A percentile compares a stretch with the other conserved stretches of the same genome.
These are phyloP conservation scores for Podaxis carcinomalis DNA, from an alignment of 768 basidiomycete species.

Conservation along the genomic window DNA sequence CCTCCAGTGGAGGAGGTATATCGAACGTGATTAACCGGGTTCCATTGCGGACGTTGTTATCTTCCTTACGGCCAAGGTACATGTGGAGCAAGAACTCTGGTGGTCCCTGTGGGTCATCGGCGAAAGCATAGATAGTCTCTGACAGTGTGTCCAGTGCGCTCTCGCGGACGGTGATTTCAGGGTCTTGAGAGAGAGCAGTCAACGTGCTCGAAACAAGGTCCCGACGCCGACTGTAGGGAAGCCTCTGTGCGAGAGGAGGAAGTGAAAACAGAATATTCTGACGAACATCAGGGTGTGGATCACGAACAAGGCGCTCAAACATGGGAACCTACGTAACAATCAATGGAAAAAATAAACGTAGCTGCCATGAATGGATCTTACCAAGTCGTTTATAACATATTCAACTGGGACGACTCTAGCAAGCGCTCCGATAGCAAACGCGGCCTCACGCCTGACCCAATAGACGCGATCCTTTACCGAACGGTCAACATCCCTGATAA, in stretches of 20 bases:
- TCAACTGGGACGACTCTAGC: constrained; percentile 85
- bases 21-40: constrained; percentile 23
- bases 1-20: constrained; percentile 26
- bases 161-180: constrained; percentile 62
- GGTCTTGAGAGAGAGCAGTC: constrained; percentile 58
- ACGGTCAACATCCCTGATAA: constrained; percentile 72
- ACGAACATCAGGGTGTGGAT: constrained; percentile 77
- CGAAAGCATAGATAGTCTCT: constrained; percentile 84
- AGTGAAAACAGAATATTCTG: constrained; percentile 85
- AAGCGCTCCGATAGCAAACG: constrained; percentile 82
- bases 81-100: constrained; percentile 71
- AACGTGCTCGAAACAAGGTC: constrained; percentile 65
- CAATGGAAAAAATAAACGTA: neutral
- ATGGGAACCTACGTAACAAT: constrained; percentile 61
- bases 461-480: constrained; percentile 61
- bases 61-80: constrained; percentile 64
- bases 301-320: constrained; percentile 65
- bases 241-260: constrained; percentile 70
- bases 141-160: constrained; percentile 85
- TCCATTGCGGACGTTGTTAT: constrained; percentile 33
- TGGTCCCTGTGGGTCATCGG: constrained; percentile 56
- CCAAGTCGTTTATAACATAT: constrained; percentile 59
- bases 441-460: constrained; percentile 83
- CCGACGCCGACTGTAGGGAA: constrained; percentile 54
- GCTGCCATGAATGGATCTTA: constrained; percentile 24